A percentile compares a stretch with the other conserved stretches of the same genome.
phyloP scores from a whole-genome alignment of 2,329 filamentous ascomycete genomes.

The Xylariales sp. region DNA sequence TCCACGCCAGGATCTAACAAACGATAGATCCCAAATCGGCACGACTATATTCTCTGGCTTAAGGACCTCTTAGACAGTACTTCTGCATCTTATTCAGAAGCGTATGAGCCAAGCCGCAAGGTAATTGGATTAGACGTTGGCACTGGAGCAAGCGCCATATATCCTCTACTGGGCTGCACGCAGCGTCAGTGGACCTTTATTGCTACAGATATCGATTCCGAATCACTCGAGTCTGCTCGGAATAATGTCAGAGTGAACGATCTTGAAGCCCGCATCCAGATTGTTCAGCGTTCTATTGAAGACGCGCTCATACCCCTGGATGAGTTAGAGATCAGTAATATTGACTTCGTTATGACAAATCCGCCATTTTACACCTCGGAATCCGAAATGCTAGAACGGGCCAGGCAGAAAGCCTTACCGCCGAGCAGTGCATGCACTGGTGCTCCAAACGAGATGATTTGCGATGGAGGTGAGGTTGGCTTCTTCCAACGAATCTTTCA shows the following conservation, averaged over 20 bases:
- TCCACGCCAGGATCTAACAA: no score
- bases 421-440: constrained; percentile 75
- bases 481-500: constrained; percentile 69
- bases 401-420: constrained; percentile 59
- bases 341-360: constrained; percentile 90
- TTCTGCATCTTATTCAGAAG: constrained; percentile 39
- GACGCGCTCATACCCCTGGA: constrained; percentile 61
- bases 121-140: constrained; percentile 78
- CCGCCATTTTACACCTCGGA: constrained; percentile 87
- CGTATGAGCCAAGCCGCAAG: constrained; percentile 37
- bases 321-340: constrained; percentile 39
- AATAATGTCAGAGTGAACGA: constrained; percentile 64
- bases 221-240: constrained; percentile 61
- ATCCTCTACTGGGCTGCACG: constrained; percentile 73
- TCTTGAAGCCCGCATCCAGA: constrained; percentile 55
- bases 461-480: constrained; percentile 67
- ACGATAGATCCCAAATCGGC: constrained; percentile 57
- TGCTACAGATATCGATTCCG: constrained; percentile 74
- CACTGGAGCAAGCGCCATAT: constrained; percentile 87
- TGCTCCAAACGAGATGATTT: constrained; percentile 80
- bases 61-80: constrained; percentile 75
- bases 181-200: constrained; percentile 71
- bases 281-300: constrained; percentile 50
- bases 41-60: constrained; percentile 90
- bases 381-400: constrained; percentile 62